phyloP scores from a whole-genome alignment of 352 stramenopile genomes.

The Thraustochytrium striatum region DNA sequence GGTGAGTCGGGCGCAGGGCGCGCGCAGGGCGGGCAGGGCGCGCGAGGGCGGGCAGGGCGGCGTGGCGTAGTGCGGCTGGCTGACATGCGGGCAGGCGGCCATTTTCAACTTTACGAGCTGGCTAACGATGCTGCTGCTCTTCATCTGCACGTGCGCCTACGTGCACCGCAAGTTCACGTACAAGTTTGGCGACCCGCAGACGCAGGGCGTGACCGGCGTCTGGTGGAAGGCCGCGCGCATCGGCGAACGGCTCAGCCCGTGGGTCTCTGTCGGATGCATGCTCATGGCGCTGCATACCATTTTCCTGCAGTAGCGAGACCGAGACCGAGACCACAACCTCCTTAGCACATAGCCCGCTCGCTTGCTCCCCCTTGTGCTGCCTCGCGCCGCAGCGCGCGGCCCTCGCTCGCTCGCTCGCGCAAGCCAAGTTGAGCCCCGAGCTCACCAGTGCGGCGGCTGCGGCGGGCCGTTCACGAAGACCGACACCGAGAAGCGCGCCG shows the following conservation, averaged over 20 bases:
- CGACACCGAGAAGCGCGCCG: constrained; percentile 64
- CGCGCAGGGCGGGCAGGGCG: too few relatives aligned
- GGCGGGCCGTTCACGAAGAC: constrained; percentile 75
- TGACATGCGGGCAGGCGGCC: constrained; percentile 68
- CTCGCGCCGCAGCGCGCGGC: too few relatives aligned
- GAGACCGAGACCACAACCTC: neutral
- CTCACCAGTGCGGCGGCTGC: neutral
- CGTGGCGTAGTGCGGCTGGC: too few relatives aligned
- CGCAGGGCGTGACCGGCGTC: constrained; percentile 72
- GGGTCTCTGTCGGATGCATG: constrained; percentile 71
- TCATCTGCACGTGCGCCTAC: constrained; percentile 96
- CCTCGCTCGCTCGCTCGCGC: neutral
- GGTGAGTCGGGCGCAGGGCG: too few relatives aligned
- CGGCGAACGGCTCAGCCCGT: constrained; percentile 81
- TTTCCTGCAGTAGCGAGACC: constrained; percentile 66
- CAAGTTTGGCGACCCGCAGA: constrained; percentile 39
- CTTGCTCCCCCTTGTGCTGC: too few relatives aligned
- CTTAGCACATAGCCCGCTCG: too few relatives aligned
- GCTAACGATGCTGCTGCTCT: constrained; percentile 89
- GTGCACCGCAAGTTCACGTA: constrained; percentile 61
- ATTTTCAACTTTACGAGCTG: constrained; percentile 95
- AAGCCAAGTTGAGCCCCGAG: too few relatives aligned
- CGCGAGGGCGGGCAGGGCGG: too few relatives aligned
- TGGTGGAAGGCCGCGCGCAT: constrained; percentile 86
- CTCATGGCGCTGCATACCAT: constrained; percentile 83